Evolutionary conservation across 345 rosid genomes (phyloP).

Genomic region (Citrus reticulata): DNA sequence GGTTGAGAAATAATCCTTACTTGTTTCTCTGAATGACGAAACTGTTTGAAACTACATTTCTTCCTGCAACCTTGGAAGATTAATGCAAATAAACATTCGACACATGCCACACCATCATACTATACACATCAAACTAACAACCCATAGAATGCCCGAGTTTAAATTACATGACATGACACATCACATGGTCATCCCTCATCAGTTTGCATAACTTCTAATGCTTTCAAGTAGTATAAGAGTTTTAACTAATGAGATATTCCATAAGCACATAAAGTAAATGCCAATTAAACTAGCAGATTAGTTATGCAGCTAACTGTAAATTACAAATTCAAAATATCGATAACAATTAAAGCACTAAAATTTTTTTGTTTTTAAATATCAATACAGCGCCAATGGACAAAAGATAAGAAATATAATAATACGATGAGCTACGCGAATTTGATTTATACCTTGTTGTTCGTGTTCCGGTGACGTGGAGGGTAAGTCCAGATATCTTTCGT

Average conservation of each 20-base stretch:
- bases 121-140: conserved; percentile 22
- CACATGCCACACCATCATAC: neutral
- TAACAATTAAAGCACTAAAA: conserved; percentile 1
- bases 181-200: neutral
- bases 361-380: neutral
- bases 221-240: neutral
- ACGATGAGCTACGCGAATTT: neutral
- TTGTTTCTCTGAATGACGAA: conserved; percentile 48
- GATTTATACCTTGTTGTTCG: conserved; percentile 40
- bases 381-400: neutral
- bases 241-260: neutral
- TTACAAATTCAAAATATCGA: neutral
- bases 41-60: conserved; percentile 45
- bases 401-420: neutral
- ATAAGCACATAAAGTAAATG: no score
- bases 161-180: neutral
- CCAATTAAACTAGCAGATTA: neutral
- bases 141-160: neutral
- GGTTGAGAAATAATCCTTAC: conserved; percentile 46
- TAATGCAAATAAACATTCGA: conserved; percentile 13
- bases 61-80: conserved; percentile 58
- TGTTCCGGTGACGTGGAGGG: conserved; percentile 37
- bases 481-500: conserved; percentile 75
- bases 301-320: neutral
- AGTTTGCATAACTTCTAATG: neutral